Evolutionary conservation across 2,329 filamentous ascomycete species (phyloP), one percentile per base, ranked within the genome.

Genomic region (Penicillium italicum): DNA sequence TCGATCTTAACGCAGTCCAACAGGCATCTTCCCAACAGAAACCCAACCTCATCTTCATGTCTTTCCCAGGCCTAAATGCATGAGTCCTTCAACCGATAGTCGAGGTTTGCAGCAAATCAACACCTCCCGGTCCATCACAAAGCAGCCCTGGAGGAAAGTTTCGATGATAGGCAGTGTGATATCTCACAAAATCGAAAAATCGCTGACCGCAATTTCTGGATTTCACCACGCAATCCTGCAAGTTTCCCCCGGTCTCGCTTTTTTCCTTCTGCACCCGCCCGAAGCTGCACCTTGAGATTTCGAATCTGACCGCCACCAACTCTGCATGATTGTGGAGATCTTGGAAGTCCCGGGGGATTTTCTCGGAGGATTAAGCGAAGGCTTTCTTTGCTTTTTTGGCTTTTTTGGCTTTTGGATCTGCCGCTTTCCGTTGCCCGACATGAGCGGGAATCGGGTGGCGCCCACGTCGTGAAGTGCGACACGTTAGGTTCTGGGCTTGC

Each of bases 401-500:
- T n/a, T 42, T 16, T 22, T 28, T 14, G n/a, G 3, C 20, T n/a
- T 42, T 16, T 22, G 22, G 10, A 14, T 12, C 45, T 54, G 38
- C 38, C 11, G 33, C 18, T 26, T 50, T 42, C 37, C 46, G 24
- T 43, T 50, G 18, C 45, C 31, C 45, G n/a, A 24, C 52, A 38
- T 10, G 31, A 43, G 33, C 38, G 22, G 30, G 24, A 31, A 12
- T 50, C 46, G 33, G 42, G 50, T 53, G 50, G 52, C 52, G 45
- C 11, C 42, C 50, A 53, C 20, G 34, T 30, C 16, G 24, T 47
- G 20, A 45, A 22, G 20, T 48, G 18, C 34, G 43, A 37, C 28
- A 30, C 26, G 28, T 33, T 47, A 18, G 12, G 42, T 34, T 45
- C 14, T 47, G 42, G 42, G 20, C 24, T 53, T 53, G 42, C 42